Evolutionary conservation across 805 yeast genomes (phyloP), one percentile per base, ranked within the genome.

Genomic region (Spathaspora boniae): DNA sequence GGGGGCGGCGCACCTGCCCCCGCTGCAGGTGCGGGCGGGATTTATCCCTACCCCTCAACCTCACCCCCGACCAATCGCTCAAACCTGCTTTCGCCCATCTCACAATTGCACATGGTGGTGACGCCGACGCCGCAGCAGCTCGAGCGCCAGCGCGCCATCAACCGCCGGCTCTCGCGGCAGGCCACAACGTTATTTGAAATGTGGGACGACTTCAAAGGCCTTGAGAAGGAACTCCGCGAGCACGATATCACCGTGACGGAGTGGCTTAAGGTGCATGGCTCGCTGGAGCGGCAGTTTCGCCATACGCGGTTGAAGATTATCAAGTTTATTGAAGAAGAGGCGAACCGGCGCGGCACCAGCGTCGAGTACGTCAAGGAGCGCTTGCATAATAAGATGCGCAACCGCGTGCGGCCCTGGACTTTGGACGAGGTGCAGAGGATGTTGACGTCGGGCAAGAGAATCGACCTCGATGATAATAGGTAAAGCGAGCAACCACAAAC

Each of bases 121-220:
- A 26, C 25, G 16, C 20, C 34, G 22, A 27, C 44, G 9, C 44
- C 42, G 9, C 36, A 34, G 16, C 52, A 40, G 34, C 11, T 34
- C 6, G 45, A 45, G 29, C 40, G 60, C 9, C 49, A 48, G 29
- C 29, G 41, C 3, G 54, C 51, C 8, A 31, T 56, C 23, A 42
- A 42, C 26, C 27, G 59, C 20, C 38, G 59, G 33, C 47, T 55
- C 22, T 55, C 60, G 4, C 25, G 60, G 29, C 60, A 56, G 31
- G 59, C 60, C 0, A 42, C 48, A 22, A 50, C 57, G 11, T 35
- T 58, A 7, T 53, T 48, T 36, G 62, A 58, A 38, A 53, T 58
- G 60, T 58, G 63, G 63, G 56, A 58, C 38, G 63, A 58, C 38
- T 58, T 54, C 39, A 58, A 56, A 34, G 43, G 51, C 4, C 38